Percentiles rank a stretch among this genome's conserved stretches.
Evolutionary conservation across 768 basidiomycete genomes (phyloP).

Genomic region (Artomyces pyxidatus): DNA sequence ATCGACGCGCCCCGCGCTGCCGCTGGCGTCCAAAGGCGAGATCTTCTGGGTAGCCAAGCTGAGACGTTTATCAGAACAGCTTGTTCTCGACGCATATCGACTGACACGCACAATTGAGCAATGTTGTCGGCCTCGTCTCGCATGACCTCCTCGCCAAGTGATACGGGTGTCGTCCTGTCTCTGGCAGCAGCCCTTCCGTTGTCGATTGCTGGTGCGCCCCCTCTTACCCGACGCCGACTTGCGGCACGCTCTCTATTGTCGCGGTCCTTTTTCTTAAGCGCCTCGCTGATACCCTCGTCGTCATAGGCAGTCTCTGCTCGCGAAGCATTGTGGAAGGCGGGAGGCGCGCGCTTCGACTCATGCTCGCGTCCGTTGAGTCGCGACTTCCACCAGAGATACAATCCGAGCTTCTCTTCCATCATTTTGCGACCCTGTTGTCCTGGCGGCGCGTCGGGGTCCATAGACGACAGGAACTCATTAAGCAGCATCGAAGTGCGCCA

Average conservation of each 20-base stretch:
- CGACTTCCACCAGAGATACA: conserved; percentile 80
- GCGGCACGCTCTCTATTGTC: conserved; percentile 49
- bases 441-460: conserved; percentile 47
- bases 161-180: background rate
- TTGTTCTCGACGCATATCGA: background rate
- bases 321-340: conserved; percentile 18
- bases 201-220: conserved; percentile 36
- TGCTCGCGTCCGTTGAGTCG: conserved; percentile 31
- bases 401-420: conserved; percentile 69
- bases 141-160: conserved; percentile 27
- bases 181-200: conserved; percentile 4
- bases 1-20: too few species aligned
- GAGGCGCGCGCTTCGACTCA: conserved; percentile 26
- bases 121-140: conserved; percentile 45
- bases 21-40: too few species aligned
- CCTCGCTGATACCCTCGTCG: conserved; percentile 51
- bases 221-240: conserved; percentile 68
- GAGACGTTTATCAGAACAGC: background rate
- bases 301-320: conserved; percentile 19
- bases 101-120: conserved; percentile 45
- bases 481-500: conserved; percentile 65
- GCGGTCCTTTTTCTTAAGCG: conserved; percentile 68
- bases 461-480: conserved; percentile 68
- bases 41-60: conserved; percentile 4
- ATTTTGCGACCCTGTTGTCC: conserved; percentile 63